Percentiles rank a stretch among this genome's conserved stretches.
phyloP scores from a whole-genome alignment of 306 rosid genomes.

The Sesbania bispinosa region DNA sequence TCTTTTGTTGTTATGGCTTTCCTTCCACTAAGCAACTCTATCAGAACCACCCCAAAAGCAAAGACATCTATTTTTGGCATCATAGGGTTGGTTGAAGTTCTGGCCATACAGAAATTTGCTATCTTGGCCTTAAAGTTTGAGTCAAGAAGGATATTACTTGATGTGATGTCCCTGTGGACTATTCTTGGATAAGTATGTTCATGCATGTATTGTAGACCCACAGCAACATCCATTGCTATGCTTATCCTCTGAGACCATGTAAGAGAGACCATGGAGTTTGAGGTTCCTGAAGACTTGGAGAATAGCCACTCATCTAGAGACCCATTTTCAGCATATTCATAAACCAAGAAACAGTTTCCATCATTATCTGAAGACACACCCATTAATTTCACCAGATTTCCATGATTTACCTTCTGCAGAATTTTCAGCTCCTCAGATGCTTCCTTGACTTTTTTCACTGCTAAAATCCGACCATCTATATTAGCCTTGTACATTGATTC shows the following conservation, averaged over 20 bases:
- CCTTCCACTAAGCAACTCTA: conserved; percentile 66
- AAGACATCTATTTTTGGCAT: conserved; percentile 66
- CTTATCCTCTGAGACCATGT: conserved; percentile 69
- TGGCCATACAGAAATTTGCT: conserved; percentile 69
- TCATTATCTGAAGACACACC: conserved; percentile 54
- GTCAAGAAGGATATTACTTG: conserved; percentile 69
- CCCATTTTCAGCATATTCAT: conserved; percentile 75
- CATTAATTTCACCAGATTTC: conserved; percentile 66
- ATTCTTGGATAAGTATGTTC: conserved; percentile 76
- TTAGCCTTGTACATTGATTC: conserved; percentile 68
- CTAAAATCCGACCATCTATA: conserved; percentile 47
- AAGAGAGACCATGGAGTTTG: conserved; percentile 35
- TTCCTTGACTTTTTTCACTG: conserved; percentile 54
- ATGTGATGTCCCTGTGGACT: conserved; percentile 69
- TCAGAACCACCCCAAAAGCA: conserved; percentile 61
- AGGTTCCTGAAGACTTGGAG: conserved; percentile 22
- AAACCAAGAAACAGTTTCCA: conserved; percentile 56
- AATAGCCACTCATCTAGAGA: conserved; percentile 67
- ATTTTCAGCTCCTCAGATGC: conserved; percentile 64
- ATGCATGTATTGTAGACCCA: conserved; percentile 78
- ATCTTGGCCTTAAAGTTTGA: conserved; percentile 69
- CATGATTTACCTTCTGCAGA: conserved; percentile 78
- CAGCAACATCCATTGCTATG: conserved; percentile 77
- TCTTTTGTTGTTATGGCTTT: conserved; percentile 45
- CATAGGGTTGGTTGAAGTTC: conserved; percentile 36